A percentile compares a stretch with the other conserved stretches of the same genome.
These are phyloP conservation scores for Xylaria digitata DNA, from an alignment of 2,329 filamentous ascomycete species.

Conservation along the genomic window DNA sequence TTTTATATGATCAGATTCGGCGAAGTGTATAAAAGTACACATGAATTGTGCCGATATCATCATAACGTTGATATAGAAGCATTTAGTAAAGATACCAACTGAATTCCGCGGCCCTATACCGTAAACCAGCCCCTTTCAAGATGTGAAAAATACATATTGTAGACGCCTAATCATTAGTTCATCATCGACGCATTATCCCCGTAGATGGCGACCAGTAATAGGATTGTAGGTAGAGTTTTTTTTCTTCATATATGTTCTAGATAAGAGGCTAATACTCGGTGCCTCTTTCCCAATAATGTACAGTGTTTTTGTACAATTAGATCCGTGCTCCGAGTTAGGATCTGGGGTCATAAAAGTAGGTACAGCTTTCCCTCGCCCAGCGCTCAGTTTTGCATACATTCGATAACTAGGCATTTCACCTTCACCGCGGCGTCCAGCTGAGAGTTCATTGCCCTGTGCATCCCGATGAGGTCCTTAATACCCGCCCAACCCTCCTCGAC, in stretches of 20 bases:
- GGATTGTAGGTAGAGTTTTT: not conserved
- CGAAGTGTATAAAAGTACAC: too few species aligned
- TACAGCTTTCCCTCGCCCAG: conserved; percentile 38
- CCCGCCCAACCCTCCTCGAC: not conserved
- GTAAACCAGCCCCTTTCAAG: not conserved
- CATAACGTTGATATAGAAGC: not conserved
- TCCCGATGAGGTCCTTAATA: not conserved
- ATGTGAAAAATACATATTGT: not conserved
- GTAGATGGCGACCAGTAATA: not conserved
- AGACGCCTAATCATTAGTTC: not conserved
- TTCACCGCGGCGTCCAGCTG: not conserved
- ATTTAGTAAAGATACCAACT: conserved; percentile 25
- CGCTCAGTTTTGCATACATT: conserved; percentile 50
- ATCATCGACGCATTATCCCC: not conserved
- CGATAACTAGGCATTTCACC: conserved; percentile 19
- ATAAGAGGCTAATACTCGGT: conserved; percentile 2
- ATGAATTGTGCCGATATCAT: not conserved
- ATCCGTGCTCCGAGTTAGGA: conserved; percentile 42
- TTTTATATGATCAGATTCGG: conserved; percentile 73
- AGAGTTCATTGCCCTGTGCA: not conserved
- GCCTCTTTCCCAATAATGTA: conserved; percentile 30
- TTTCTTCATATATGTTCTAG: conserved; percentile 19
- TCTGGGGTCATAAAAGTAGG: conserved; percentile 34
- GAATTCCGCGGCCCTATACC: not conserved
- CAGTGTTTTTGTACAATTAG: conserved; percentile 48